Percentiles rank a stretch among this genome's conserved stretches.
Evolutionary conservation across 2,329 filamentous ascomycete species (phyloP).

Genomic region (Botryotinia convoluta): DNA sequence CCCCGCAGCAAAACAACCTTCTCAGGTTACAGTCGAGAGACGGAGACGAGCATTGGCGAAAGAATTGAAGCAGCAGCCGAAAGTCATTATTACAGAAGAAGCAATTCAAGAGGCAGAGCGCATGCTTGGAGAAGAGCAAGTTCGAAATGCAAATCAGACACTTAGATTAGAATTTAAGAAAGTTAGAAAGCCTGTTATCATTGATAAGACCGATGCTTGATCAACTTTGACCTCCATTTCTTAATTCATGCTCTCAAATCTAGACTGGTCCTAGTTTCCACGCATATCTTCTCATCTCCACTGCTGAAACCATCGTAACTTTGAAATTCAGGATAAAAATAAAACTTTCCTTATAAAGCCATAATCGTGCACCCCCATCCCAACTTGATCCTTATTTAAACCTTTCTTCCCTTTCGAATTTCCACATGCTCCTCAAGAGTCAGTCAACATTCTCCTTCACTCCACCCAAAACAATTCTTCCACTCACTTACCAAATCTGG

Average conservation of each 20-base stretch:
- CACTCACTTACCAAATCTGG: too few species aligned
- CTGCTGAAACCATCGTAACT: neutral
- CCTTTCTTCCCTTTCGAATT: too few species aligned
- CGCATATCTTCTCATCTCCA: neutral
- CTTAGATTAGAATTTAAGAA: neutral
- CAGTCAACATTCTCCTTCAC: too few species aligned
- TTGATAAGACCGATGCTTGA: neutral
- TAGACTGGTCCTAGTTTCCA: neutral
- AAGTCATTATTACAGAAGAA: too few species aligned
- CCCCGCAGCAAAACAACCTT: too few species aligned
- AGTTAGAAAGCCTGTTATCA: neutral
- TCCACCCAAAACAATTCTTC: too few species aligned
- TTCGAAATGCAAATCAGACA: rapidly evolving
- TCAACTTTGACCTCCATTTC: neutral
- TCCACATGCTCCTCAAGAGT: too few species aligned
- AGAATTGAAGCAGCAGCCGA: too few species aligned
- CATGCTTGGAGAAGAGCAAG: neutral
- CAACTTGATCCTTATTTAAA: too few species aligned
- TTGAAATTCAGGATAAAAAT: neutral
- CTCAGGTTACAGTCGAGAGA: too few species aligned
- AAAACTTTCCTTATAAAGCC: neutral
- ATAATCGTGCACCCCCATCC: neutral
- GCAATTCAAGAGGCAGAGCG: neutral
- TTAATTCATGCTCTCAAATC: neutral
- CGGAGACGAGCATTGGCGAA: too few species aligned